These are phyloP conservation scores for Candida nemodendra DNA, from an alignment of 805 yeast species.

Conservation along the genomic window DNA sequence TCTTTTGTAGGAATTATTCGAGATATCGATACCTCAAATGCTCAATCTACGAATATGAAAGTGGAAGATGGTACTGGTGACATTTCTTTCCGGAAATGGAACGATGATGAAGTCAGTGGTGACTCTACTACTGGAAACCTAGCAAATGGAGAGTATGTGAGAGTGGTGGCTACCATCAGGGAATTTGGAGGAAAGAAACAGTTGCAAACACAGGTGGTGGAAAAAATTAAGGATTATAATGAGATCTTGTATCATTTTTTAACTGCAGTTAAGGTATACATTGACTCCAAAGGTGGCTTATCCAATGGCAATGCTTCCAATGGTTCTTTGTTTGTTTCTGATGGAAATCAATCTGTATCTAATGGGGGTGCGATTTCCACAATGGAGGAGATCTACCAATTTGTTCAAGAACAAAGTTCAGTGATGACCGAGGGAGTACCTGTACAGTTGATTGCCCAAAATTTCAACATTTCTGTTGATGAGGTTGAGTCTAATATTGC, in stretches of 20 bases:
- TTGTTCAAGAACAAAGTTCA: conserved; percentile 49
- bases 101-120: conserved; percentile 37
- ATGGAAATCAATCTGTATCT: conserved; percentile 26
- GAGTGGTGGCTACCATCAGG: conserved; percentile 53
- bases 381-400: conserved; percentile 47
- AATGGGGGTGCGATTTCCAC: conserved; percentile 26
- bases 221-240: conserved; percentile 59
- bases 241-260: conserved; percentile 67
- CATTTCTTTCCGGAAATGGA: conserved; percentile 65
- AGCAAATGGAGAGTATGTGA: conserved; percentile 55
- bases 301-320: conserved; percentile 25
- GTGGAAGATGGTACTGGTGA: conserved; percentile 81
- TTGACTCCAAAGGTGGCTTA: conserved; percentile 49
- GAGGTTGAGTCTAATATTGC: conserved; percentile 51
- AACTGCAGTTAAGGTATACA: conserved; percentile 57
- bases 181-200: conserved; percentile 64
- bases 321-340: conserved; percentile 43
- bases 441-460: conserved; percentile 56
- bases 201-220: conserved; percentile 61
- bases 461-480: conserved; percentile 47
- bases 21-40: conserved; percentile 52
- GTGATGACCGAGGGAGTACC: conserved; percentile 80
- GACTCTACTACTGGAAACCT: conserved; percentile 28
- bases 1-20: conserved; percentile 71
- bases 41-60: conserved; percentile 54